phyloP scores from a whole-genome alignment of 208 protist species.

The Wallacemonas sp. region DNA sequence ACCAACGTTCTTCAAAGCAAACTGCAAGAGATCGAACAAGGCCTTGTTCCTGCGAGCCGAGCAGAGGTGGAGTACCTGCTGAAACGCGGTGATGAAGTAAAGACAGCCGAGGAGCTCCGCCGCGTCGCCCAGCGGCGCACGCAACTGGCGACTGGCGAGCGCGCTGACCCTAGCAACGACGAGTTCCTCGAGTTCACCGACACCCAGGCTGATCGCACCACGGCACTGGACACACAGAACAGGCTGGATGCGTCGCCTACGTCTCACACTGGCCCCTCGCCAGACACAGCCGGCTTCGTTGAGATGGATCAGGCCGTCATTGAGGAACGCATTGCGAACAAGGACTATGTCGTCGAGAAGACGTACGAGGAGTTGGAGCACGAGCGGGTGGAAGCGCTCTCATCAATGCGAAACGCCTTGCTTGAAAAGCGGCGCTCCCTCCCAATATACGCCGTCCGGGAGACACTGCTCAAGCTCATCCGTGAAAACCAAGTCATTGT shows the following conservation, averaged over 20 bases:
- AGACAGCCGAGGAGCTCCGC: slow-evolving; percentile 59
- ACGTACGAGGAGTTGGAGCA: slow-evolving; percentile 62
- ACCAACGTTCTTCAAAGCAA: slow-evolving; percentile 68
- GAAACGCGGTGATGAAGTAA: slow-evolving; percentile 65
- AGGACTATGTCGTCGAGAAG: slow-evolving; percentile 74
- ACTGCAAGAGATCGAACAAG: slow-evolving; percentile 76
- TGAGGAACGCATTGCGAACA: slow-evolving; percentile 47
- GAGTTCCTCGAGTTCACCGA: too few species aligned
- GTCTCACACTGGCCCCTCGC: too few species aligned
- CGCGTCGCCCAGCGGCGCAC: slow-evolving; percentile 53
- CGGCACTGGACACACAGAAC: too few species aligned
- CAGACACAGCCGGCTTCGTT: slow-evolving; percentile 41
- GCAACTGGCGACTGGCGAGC: slow-evolving; percentile 41
- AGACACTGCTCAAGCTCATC: slow-evolving; percentile 89
- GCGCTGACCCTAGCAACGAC: not conserved
- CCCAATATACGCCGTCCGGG: slow-evolving; percentile 94
- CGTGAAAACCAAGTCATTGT: slow-evolving; percentile 80
- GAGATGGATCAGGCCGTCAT: slow-evolving; percentile 59
- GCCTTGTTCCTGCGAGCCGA: slow-evolving; percentile 57
- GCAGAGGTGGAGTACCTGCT: slow-evolving; percentile 71
- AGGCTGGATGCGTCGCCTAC: too few species aligned
- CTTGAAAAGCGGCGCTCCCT: slow-evolving; percentile 75
- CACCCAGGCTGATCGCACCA: too few species aligned
- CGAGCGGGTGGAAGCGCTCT: slow-evolving; percentile 40
- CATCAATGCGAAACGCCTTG: slow-evolving; percentile 16